Base-by-base conservation (phyloP, 1,284 basidiomycete genomes). In the Ceratobasidium papillatum region DNA sequence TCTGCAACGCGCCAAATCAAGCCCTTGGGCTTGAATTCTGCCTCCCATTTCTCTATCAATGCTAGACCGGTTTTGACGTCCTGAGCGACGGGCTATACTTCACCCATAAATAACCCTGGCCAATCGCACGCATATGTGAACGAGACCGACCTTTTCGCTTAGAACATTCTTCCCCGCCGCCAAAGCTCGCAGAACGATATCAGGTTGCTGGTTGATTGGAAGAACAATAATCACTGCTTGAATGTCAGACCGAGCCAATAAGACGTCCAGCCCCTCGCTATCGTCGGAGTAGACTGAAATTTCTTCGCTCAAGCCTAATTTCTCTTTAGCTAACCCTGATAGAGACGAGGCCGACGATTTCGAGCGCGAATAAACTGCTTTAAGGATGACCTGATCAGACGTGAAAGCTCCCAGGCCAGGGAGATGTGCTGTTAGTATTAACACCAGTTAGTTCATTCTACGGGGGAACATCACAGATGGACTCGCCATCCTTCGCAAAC, bases 1-100 rank as follows among this genome's bases (percentile, higher is more conserved):
- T 95, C 94, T 19, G 93, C 93, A n/a, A 95, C 87, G 68, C 91
- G 86, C 94, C 94, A 96, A 45, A 93, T 82, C 41, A 95, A 81
- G 1, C 91, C 92, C 80, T 90, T 90, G 3, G 86, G 84, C 81
- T 89, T 88, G 83, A 89, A 94, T 64, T 80, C 80, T 43, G 68
- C 80, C 78, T 93, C 87, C 80, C 93, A 95, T 68, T 84, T 85
- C 52, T 86, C 83, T 79, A 96, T 90, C 43, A 95, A 85, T 75
- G 84, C 83, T 58, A 87, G 81, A 0, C 91, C 94, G 2, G 84
- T 82, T 43, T 85, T 84, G 38, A 95, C 89, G 78, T 91, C 89
- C 47, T 89, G 85, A 0, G 89, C 92, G n/a, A 95, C 85, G 5
- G 94, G 94, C 80, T 56, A 56, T 56, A 34, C 27, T 56, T 27